These are phyloP conservation scores for Eimeria acervulina DNA, from an alignment of 169 alveolate genomes.

Conservation along the genomic window DNA sequence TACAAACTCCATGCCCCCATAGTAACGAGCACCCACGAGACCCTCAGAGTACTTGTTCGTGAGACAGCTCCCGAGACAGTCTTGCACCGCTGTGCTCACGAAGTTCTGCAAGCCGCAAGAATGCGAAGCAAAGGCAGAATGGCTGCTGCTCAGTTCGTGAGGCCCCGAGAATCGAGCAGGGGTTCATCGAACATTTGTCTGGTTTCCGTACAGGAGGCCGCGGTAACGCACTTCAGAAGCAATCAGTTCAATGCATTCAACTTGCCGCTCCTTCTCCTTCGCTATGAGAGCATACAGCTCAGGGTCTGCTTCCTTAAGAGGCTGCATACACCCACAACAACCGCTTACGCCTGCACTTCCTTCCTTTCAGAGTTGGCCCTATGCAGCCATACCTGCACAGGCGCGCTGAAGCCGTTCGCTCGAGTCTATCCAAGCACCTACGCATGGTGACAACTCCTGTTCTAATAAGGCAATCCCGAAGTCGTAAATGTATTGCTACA, in stretches of 20 bases:
- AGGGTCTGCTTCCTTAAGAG: constrained; percentile 90
- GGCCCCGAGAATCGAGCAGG: not conserved
- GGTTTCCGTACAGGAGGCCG: not conserved
- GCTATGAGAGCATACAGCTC: constrained; percentile 89
- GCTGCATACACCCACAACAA: constrained; percentile 57
- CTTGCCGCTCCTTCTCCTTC: constrained; percentile 91
- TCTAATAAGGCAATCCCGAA: not conserved
- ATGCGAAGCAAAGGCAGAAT: not conserved
- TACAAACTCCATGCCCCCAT: constrained; percentile 95
- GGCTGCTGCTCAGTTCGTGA: not conserved
- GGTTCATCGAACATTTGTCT: not conserved
- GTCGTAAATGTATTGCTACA: not conserved
- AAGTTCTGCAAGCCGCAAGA: constrained; percentile 73
- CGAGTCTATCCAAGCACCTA: not conserved
- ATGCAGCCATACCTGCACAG: not conserved
- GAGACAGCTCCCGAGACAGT: constrained; percentile 95
- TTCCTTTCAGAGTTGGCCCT: not conserved
- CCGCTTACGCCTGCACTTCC: not conserved
- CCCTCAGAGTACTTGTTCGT: constrained; percentile 98
- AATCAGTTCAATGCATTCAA: constrained; percentile 89
- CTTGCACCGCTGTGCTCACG: constrained; percentile 91
- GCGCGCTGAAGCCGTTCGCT: not conserved
- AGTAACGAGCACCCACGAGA: constrained; percentile 96
- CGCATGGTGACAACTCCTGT: not conserved
- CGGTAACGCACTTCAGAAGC: constrained; percentile 90